Base-by-base conservation (phyloP, 2,329 filamentous ascomycete genomes). In the Paracoccidioides lutzii region DNA sequence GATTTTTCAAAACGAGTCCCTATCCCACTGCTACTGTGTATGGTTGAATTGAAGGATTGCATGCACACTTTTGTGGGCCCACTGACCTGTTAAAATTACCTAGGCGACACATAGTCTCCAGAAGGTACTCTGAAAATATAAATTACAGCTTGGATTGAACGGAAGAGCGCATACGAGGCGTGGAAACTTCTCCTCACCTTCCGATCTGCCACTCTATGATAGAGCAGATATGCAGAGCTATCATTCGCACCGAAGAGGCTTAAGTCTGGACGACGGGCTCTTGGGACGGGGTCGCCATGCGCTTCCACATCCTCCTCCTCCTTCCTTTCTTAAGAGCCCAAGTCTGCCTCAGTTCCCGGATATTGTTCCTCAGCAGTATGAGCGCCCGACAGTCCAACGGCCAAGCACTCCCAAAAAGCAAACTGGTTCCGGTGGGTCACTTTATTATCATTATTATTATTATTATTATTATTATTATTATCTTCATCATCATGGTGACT, bases 231-330 rank as follows among this genome's bases (percentile, higher is more conserved):
- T 81, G 72, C 76, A 75, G 65, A 70, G 73, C 71, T 76, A 75
- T 70, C 71, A 71, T 64, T 75, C 78, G 69, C 88, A 94, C 74
- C 84, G 88, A 73, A 81, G 88, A 71, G 90, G 90, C 67, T 82
- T 90, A 75, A 93, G 87, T 75, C 78, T 94, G 65, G 88, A 94
- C 74, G 86, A 57, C 14, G 57, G 59, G n/a, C 41, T 60, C 28
- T 49, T 54, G 22, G 53, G 41, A n/a, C 53, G 52, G 33, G 46
- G 54, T 10, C 57, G 55, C 37, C 55, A 57, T 54, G 22, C 52
- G 14, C 41, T 53, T 7, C 15, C 33, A 14, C 37, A 48, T 8
- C 44, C 30, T n/a, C 30, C 30, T n/a, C 30, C 14, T 3, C 45
- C 22, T 22, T 22, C 14, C 3, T 32, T 54, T 35, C 52, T 49